phyloP scores from a whole-genome alignment of 2,329 filamentous ascomycete species.

The Rosellinia necatrix region DNA sequence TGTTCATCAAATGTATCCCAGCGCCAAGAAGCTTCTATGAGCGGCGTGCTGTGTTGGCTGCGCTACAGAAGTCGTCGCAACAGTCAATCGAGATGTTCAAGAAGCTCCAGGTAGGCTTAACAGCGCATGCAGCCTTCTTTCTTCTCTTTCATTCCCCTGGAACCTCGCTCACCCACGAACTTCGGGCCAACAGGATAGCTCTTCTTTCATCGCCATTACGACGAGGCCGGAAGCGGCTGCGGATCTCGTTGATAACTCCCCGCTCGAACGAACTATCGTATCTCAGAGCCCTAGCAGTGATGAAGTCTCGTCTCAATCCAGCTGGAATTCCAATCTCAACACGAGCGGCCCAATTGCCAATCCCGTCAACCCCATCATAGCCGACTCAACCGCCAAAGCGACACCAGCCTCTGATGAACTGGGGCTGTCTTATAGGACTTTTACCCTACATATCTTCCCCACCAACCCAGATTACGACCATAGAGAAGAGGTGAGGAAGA shows the following conservation, averaged over 20 bases:
- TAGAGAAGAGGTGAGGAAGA: constrained; percentile 30
- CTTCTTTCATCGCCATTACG: constrained; percentile 57
- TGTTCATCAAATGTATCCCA: constrained; percentile 58
- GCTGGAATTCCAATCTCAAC: constrained; percentile 34
- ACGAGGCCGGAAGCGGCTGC: constrained; percentile 46
- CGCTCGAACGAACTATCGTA: constrained; percentile 52
- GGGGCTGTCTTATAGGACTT: constrained; percentile 34
- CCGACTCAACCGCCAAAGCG: constrained; percentile 10
- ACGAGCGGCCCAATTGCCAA: constrained; percentile 34
- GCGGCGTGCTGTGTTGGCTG: constrained; percentile 58
- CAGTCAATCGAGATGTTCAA: constrained; percentile 57
- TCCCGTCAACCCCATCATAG: constrained; percentile 33
- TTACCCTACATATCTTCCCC: constrained; percentile 39
- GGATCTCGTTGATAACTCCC: constrained; percentile 50
- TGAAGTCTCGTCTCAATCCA: constrained; percentile 24
- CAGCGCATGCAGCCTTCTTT: background rate
- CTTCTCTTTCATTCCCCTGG: background rate
- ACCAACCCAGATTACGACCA: constrained; percentile 37
- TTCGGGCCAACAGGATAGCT: constrained; percentile 45
- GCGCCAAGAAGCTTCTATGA: constrained; percentile 57
- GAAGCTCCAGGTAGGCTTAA: constrained; percentile 46
- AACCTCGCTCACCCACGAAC: background rate
- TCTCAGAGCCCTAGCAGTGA: constrained; percentile 22
- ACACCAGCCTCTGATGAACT: constrained; percentile 31
- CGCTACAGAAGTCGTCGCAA: constrained; percentile 46